Evolutionary conservation across 1,284 basidiomycete species (phyloP).

Genomic region (Fomes fomentarius): DNA sequence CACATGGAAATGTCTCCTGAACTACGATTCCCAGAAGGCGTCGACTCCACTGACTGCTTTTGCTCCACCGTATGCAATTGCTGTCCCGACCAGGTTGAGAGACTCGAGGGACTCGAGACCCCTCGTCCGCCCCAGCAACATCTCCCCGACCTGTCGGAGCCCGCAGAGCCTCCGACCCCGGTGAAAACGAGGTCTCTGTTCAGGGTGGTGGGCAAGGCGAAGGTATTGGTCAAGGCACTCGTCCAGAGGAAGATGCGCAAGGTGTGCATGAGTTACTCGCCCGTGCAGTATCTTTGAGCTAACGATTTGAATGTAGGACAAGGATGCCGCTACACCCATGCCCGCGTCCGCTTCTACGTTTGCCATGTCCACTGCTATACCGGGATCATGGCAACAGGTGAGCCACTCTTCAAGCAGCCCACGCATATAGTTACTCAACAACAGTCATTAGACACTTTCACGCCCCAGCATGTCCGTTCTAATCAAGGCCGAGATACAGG

Average conservation of each 20-base stretch:
- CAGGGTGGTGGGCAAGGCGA: conserved; percentile 16
- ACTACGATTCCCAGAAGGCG: too few species aligned
- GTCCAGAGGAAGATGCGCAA: conserved; percentile 4
- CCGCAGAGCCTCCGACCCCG: too few species aligned
- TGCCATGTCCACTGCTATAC: not conserved
- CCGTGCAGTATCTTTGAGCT: too few species aligned
- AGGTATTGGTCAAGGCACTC: conserved; percentile 14
- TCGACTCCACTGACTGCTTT: too few species aligned
- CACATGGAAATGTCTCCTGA: not conserved
- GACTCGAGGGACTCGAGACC: not conserved
- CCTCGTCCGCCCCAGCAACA: not conserved
- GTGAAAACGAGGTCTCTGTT: conserved; percentile 1
- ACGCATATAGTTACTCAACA: not conserved
- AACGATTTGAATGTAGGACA: not conserved
- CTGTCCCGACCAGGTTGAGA: too few species aligned
- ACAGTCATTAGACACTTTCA: not conserved
- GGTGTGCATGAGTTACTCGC: not conserved
- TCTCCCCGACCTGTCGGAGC: too few species aligned
- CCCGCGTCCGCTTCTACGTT: not conserved
- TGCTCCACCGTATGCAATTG: too few species aligned
- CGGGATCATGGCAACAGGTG: not conserved
- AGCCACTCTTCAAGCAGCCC: not conserved
- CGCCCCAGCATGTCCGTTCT: conserved; percentile 11
- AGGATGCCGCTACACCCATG: not conserved
- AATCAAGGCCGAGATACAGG: conserved; percentile 1